Base-by-base conservation (phyloP, 164 flowering plant species). In the Pachysandra terminalis region DNA sequence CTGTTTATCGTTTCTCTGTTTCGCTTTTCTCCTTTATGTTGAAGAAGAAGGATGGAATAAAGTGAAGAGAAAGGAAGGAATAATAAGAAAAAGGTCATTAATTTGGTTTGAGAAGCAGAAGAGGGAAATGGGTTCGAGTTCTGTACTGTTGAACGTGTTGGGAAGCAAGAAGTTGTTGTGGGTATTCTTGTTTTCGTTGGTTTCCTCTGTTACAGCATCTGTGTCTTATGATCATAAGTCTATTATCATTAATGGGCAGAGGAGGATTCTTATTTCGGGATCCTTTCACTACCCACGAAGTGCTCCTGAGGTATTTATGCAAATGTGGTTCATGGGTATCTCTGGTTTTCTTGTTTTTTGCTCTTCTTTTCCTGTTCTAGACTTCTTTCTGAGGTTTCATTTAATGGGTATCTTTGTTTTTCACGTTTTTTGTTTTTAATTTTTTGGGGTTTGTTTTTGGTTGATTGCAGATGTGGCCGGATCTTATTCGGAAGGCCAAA, bases 211-310 rank as follows among this genome's bases (percentile, higher is more conserved):
- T 62, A 22, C 58, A 61, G 89, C 87, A 21, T 83, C 90, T 73
- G 93, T 90, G 19, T 77, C 85, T 16, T 91, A 91, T 71, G 97
- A 91, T 56, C 64, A 67, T 45, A 86, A 77, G 69, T 90, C 94
- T 48, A 83, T 91, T 32, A 68, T 75, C 73, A 65, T 91, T 51
- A 91, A 91, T 85, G 97, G 97, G 45, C 81, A 83, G 35, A 73
- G 92, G 26, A 89, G 85, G 72, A 87, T 91, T 64, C 97, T 91
- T 55, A 80, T 91, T 64, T 91, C 97, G 61, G 97, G 97, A 37
- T 91, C 97, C 70, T 89, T 91, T 81, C 97, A 91, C 78, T 91
- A 91, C 68, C 97, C 97, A 21, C 81, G 97, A 81, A 91, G 97
- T 79, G 68, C 93, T 28, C 90, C 97, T 75, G 89, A 90, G 93